Conservation (phyloP, 345 rosid genomes). For the Mangifera indica region DNA sequence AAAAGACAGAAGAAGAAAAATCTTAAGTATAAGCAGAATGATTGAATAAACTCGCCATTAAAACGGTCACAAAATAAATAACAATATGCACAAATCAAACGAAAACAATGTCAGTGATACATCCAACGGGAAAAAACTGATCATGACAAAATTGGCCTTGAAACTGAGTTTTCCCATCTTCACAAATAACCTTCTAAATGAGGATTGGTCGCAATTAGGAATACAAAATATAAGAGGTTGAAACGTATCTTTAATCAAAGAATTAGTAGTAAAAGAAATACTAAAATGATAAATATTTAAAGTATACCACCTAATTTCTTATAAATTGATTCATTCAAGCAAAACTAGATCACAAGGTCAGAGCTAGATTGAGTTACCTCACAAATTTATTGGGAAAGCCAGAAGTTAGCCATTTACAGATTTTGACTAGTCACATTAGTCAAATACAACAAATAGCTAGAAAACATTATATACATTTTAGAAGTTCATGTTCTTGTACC, state of each 20-base stretch:
- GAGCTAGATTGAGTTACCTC: slow-evolving; percentile 8
- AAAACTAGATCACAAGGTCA: slow-evolving; percentile 1
- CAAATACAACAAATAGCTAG: not conserved
- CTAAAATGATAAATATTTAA: too few relatives aligned
- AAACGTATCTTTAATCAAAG: not conserved
- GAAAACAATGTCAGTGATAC: not conserved
- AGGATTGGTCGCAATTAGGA: too few relatives aligned
- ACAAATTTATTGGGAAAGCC: not conserved
- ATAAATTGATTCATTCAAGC: slow-evolving; percentile 13
- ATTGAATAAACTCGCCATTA: not conserved
- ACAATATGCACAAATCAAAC: not conserved
- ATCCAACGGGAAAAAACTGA: not conserved
- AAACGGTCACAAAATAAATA: not conserved
- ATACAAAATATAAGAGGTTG: too few relatives aligned
- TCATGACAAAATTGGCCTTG: not conserved
- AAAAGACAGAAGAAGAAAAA: not conserved
- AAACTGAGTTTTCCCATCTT: not conserved
- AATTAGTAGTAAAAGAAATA: not conserved
- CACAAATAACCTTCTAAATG: not conserved
- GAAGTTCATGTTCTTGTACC: not conserved
- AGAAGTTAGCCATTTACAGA: not conserved
- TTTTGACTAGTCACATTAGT: not conserved
- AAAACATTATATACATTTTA: slow-evolving; percentile 2
- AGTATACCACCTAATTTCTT: not conserved
- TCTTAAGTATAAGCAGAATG: not conserved